Evolutionary conservation across 2,329 filamentous ascomycete genomes (phyloP).

Genomic region (Aspergillus tubingensis): DNA sequence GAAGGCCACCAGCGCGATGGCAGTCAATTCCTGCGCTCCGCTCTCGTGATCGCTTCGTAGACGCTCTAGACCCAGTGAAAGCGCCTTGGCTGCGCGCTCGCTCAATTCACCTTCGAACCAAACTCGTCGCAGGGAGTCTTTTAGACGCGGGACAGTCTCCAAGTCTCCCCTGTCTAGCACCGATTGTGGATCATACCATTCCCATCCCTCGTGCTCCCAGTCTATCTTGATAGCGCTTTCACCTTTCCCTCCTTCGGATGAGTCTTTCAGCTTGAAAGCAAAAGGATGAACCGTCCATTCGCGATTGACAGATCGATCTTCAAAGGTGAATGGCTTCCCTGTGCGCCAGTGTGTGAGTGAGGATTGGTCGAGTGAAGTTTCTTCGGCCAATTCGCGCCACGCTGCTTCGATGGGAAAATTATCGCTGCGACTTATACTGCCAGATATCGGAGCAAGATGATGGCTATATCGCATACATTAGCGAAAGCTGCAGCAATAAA

Average conservation of each 20-base stretch:
- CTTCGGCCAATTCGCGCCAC: conserved; percentile 64
- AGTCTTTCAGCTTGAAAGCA: conserved; percentile 51
- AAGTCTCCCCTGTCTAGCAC: conserved; percentile 52
- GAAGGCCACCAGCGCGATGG: conserved; percentile 55
- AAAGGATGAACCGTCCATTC: conserved; percentile 67
- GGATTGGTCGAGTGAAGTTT: conserved; percentile 56
- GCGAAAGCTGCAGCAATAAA: neutral
- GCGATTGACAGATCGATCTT: conserved; percentile 55
- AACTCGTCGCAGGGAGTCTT: conserved; percentile 60
- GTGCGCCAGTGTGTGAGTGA: conserved; percentile 56
- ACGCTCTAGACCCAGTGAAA: conserved; percentile 51
- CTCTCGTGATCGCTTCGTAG: conserved; percentile 61
- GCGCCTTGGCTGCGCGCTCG: conserved; percentile 45
- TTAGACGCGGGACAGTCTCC: conserved; percentile 59
- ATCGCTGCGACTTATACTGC: conserved; percentile 60
- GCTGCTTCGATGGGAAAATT: conserved; percentile 57
- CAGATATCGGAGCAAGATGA: conserved; percentile 62
- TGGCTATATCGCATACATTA: conserved; percentile 36
- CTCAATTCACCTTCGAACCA: conserved; percentile 60
- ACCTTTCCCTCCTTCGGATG: conserved; percentile 30
- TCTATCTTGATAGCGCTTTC: conserved; percentile 57
- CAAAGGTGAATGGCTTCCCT: conserved; percentile 62
- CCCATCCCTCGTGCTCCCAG: conserved; percentile 63
- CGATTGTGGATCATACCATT: conserved; percentile 58
- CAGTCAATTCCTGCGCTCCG: conserved; percentile 61